Conservation (phyloP, 2,329 filamentous ascomycete species). For the Aspergillus hiratsukae region DNA sequence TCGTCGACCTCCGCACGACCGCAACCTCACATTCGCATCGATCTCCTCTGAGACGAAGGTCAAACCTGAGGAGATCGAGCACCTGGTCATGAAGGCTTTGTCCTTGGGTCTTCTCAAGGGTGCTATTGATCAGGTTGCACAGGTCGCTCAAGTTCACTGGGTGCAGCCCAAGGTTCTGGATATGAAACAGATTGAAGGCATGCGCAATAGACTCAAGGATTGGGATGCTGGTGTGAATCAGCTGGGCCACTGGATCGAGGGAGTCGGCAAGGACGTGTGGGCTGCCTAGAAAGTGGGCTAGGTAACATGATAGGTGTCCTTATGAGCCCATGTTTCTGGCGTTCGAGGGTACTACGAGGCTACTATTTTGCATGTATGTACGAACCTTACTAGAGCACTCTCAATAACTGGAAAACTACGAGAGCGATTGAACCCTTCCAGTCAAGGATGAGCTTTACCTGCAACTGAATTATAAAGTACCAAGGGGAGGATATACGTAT, state of each 20-base stretch:
- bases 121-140: slow-evolving; percentile 92
- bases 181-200: slow-evolving; percentile 88
- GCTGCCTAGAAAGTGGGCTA: slow-evolving; percentile 56
- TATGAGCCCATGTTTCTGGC: background rate
- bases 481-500: background rate
- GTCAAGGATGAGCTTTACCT: background rate
- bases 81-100: slow-evolving; percentile 98
- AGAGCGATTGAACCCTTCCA: background rate
- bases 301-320: background rate
- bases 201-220: slow-evolving; percentile 81
- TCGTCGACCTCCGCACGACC: slow-evolving; percentile 89
- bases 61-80: slow-evolving; percentile 85
- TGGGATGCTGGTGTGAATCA: slow-evolving; percentile 97
- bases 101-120: slow-evolving; percentile 85
- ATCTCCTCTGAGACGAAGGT: slow-evolving; percentile 94
- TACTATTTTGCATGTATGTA: slow-evolving; percentile 13
- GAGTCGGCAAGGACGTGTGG: slow-evolving; percentile 92
- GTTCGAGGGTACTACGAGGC: background rate
- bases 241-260: slow-evolving; percentile 95
- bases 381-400: slow-evolving; percentile 9
- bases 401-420: slow-evolving; percentile 7
- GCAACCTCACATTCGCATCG: slow-evolving; percentile 84
- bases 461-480: background rate
- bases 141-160: slow-evolving; percentile 94
- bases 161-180: slow-evolving; percentile 98